These are phyloP conservation scores for Echites panduratus DNA, from an alignment of 257 asterid species.

Conservation along the genomic window DNA sequence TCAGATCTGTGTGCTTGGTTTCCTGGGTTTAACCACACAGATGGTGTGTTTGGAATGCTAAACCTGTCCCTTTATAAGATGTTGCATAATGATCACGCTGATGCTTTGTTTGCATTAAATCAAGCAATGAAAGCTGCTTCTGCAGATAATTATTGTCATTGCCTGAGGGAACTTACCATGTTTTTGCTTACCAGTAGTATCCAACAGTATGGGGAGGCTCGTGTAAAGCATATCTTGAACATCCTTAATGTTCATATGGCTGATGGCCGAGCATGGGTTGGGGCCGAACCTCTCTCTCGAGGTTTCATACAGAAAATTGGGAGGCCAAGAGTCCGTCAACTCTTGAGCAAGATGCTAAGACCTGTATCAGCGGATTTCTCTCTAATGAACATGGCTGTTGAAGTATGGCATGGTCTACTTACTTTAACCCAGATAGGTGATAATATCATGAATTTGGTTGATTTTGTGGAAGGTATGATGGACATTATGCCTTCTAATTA, in stretches of 20 bases:
- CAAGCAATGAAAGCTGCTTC: conserved; percentile 34
- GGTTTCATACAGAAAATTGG: conserved; percentile 28
- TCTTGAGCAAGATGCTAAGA: conserved; percentile 28
- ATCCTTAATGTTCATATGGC: conserved; percentile 25
- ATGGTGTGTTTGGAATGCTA: conserved; percentile 35
- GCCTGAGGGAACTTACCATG: conserved; percentile 35
- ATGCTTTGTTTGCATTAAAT: conserved; percentile 30
- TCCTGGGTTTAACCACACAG: conserved; percentile 21
- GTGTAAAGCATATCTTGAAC: conserved; percentile 6
- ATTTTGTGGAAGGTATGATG: conserved; percentile 37
- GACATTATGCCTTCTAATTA: conserved; percentile 41
- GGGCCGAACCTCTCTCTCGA: conserved; percentile 30
- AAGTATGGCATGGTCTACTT: conserved; percentile 29
- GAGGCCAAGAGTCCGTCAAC: conserved; percentile 33
- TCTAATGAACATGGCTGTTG: conserved; percentile 28
- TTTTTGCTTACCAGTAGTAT: conserved; percentile 19
- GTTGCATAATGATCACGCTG: conserved; percentile 26
- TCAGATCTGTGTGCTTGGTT: conserved; percentile 25
- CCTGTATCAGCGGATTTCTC: conserved; percentile 31
- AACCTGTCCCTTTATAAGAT: conserved; percentile 36
- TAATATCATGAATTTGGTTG: conserved; percentile 26
- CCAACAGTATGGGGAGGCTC: conserved; percentile 9
- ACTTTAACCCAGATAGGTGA: conserved; percentile 23
- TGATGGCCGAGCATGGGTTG: conserved; percentile 27
- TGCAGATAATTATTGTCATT: conserved; percentile 30